These are phyloP conservation scores for Bauhinia variegata DNA, from an alignment of 306 rosid species.

Conservation along the genomic window DNA sequence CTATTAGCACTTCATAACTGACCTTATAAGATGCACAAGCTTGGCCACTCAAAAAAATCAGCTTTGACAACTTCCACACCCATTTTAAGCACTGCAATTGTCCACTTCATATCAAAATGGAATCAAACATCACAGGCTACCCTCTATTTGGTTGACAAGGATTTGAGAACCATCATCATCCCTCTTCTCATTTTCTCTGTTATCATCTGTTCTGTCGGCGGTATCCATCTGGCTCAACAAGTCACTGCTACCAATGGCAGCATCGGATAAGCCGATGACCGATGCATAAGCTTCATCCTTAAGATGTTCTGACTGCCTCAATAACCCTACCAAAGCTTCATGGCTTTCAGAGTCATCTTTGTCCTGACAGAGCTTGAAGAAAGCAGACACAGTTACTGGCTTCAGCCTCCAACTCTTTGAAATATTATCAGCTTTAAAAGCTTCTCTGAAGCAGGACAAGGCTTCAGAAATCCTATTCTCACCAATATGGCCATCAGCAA, in stretches of 20 bases:
- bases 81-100: slow-evolving; percentile 23
- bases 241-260: slow-evolving; percentile 31
- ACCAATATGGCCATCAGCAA: slow-evolving; percentile 62
- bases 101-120: neutral
- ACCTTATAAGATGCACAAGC: slow-evolving; percentile 6
- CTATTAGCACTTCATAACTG: slow-evolving; percentile 25
- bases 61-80: neutral
- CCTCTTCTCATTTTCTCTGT: slow-evolving; percentile 31
- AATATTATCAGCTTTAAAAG: slow-evolving; percentile 57
- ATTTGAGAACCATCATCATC: slow-evolving; percentile 61
- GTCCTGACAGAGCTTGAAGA: slow-evolving; percentile 62
- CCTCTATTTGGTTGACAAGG: slow-evolving; percentile 54
- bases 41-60: slow-evolving; percentile 17
- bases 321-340: slow-evolving; percentile 53
- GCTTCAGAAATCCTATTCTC: slow-evolving; percentile 63
- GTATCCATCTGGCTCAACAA: slow-evolving; percentile 24
- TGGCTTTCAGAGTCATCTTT: slow-evolving; percentile 55
- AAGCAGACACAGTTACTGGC: slow-evolving; percentile 52
- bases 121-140: slow-evolving; percentile 42
- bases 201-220: slow-evolving; percentile 31
- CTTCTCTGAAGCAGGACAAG: slow-evolving; percentile 72
- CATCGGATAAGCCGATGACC: slow-evolving; percentile 52
- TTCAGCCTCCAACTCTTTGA: slow-evolving; percentile 82
- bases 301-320: slow-evolving; percentile 59
- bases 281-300: slow-evolving; percentile 58